A percentile compares a stretch with the other conserved stretches of the same genome.
Conservation (phyloP, 768 basidiomycete species). For the Tricholoma bakamatsutake region DNA sequence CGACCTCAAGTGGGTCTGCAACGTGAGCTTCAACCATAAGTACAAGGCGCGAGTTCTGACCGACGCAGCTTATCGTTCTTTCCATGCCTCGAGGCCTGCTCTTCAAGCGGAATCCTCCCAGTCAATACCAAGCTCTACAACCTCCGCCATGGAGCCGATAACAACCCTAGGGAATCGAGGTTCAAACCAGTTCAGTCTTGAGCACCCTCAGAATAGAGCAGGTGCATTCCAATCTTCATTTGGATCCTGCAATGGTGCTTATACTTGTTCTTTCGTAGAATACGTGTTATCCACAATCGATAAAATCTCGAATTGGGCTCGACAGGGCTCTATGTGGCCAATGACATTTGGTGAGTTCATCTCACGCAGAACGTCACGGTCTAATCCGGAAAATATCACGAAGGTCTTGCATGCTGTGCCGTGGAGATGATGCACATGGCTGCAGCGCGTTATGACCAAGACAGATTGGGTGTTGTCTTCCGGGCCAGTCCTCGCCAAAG, state of each 20-base stretch:
- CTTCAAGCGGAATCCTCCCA: constrained; percentile 32
- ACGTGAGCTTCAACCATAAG: constrained; percentile 25
- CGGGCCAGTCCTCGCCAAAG: constrained; percentile 98
- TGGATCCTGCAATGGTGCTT: background rate
- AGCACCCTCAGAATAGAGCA: constrained; percentile 85
- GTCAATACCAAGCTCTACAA: constrained; percentile 32
- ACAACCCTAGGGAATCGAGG: constrained; percentile 71
- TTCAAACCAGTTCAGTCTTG: constrained; percentile 80
- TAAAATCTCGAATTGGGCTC: constrained; percentile 95
- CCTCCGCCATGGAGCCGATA: constrained; percentile 48
- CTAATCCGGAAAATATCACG: background rate
- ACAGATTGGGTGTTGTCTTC: constrained; percentile 94
- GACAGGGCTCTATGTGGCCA: constrained; percentile 99
- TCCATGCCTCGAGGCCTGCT: constrained; percentile 48
- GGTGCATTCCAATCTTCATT: constrained; percentile 40
- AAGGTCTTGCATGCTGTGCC: constrained; percentile 96
- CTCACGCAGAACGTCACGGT: background rate
- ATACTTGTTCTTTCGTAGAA: constrained; percentile 44
- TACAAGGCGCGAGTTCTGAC: constrained; percentile 9
- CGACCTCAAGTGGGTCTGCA: constrained; percentile 38
- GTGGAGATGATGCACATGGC: constrained; percentile 99
- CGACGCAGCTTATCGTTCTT: constrained; percentile 40
- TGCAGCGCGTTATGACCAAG: constrained; percentile 97
- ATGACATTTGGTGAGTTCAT: constrained; percentile 81
- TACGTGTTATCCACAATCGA: constrained; percentile 95